Evolutionary conservation across 345 rosid genomes (phyloP).

Genomic region (Euphorbia lathyris): DNA sequence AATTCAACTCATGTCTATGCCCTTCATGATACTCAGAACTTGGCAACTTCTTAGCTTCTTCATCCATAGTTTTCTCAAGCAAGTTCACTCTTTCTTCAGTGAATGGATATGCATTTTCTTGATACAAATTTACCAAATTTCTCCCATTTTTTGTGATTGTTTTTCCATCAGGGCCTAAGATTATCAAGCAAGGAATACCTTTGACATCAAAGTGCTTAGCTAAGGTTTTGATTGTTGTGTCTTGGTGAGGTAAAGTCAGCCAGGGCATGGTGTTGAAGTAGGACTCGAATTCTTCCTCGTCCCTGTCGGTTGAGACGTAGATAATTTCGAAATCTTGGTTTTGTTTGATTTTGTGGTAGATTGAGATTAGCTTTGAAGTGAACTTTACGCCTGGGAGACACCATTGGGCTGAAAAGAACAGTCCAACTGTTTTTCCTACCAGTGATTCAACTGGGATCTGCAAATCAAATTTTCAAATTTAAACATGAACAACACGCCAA

Average conservation of each 20-base stretch:
- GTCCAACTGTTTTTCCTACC: conserved; percentile 50
- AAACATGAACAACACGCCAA: too few relatives aligned
- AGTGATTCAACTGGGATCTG: conserved; percentile 48
- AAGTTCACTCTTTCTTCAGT: conserved; percentile 38
- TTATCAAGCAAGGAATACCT: conserved; percentile 50
- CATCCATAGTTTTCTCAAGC: conserved; percentile 46
- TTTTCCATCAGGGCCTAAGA: conserved; percentile 59
- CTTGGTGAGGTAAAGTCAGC: conserved; percentile 52
- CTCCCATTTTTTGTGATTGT: conserved; percentile 53
- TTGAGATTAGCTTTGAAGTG: conserved; percentile 44
- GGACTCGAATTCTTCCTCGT: conserved; percentile 34
- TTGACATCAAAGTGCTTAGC: conserved; percentile 46
- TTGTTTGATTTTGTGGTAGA: conserved; percentile 44
- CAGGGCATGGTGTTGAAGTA: conserved; percentile 50
- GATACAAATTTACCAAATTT: conserved; percentile 45
- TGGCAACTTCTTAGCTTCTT: conserved; percentile 47
- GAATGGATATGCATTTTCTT: conserved; percentile 54
- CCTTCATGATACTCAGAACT: conserved; percentile 38
- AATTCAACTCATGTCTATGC: conserved; percentile 49
- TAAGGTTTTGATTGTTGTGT: conserved; percentile 31
- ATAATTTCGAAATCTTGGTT: conserved; percentile 49
- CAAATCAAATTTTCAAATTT: background rate
- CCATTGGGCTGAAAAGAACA: conserved; percentile 61
- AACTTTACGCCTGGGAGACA: conserved; percentile 50
- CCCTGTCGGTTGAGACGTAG: conserved; percentile 44